These are phyloP conservation scores for Yamadazyma dendronema DNA, from an alignment of 1,139 yeast genomes.

Conservation along the genomic window DNA sequence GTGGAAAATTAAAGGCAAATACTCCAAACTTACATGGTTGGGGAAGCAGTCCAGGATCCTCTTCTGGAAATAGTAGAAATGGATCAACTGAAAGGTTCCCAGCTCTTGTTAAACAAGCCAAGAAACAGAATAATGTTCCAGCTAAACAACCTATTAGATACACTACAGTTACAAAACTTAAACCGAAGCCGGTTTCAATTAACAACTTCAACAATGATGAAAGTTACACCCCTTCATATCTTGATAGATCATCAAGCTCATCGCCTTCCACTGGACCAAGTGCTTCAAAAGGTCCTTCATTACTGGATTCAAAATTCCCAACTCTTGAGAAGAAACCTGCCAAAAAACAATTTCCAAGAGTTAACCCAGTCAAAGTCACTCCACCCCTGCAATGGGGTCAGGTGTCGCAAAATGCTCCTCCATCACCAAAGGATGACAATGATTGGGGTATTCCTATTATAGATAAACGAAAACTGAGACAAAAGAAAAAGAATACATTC, in stretches of 20 bases:
- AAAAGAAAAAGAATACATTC: constrained; percentile 12
- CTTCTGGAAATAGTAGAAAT: constrained; percentile 15
- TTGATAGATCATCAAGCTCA: constrained; percentile 19
- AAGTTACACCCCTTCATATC: constrained; percentile 31
- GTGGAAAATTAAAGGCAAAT: constrained; percentile 21
- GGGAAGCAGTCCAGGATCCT: constrained; percentile 19
- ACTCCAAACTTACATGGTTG: constrained; percentile 26
- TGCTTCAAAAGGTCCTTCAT: constrained; percentile 2
- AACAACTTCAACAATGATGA: constrained; percentile 18
- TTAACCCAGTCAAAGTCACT: constrained; percentile 25
- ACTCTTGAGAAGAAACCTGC: constrained; percentile 36
- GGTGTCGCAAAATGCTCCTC: constrained; percentile 2
- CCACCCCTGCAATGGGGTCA: constrained; percentile 16
- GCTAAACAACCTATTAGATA: constrained; percentile 33
- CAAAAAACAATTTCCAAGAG: constrained; percentile 40
- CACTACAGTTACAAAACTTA: constrained; percentile 36
- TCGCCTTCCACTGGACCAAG: constrained; percentile 4
- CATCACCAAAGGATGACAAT: constrained; percentile 3
- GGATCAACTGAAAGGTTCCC: constrained; percentile 47
- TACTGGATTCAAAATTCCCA: constrained; percentile 33
- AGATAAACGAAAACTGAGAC: constrained; percentile 13
- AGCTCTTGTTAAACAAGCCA: constrained; percentile 41
- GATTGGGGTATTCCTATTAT: constrained; percentile 15
- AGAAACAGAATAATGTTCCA: neutral
- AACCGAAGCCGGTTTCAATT: constrained; percentile 11